Percentiles rank a stretch among this genome's conserved stretches.
These are phyloP conservation scores for Pythium monospermum DNA, from an alignment of 352 stramenopile genomes.

Conservation along the genomic window DNA sequence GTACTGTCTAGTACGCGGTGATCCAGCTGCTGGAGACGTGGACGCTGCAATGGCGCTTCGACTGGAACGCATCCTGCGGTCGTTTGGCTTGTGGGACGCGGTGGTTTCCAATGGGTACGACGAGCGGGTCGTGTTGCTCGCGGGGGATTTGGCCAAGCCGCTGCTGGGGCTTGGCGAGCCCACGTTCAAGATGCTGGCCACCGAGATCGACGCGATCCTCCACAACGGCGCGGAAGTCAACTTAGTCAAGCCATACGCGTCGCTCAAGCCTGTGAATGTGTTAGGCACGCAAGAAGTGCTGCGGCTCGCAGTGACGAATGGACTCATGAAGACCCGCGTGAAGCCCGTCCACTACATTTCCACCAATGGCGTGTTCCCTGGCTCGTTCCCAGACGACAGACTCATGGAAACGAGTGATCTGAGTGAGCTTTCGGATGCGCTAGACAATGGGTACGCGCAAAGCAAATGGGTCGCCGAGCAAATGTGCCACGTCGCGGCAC, in stretches of 20 bases:
- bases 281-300: conserved; percentile 88
- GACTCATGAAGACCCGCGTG: conserved; percentile 65
- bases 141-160: conserved; percentile 75
- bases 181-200: conserved; percentile 84
- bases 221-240: conserved; percentile 92
- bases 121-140: conserved; percentile 54
- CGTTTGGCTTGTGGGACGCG: conserved; percentile 48
- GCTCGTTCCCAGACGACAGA: conserved; percentile 21
- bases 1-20: conserved; percentile 79
- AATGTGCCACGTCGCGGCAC: conserved; percentile 72
- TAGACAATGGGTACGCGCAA: conserved; percentile 85
- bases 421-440: conserved; percentile 43
- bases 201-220: conserved; percentile 87
- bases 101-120: conserved; percentile 59
- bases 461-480: conserved; percentile 92
- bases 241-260: conserved; percentile 88
- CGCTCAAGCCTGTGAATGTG: conserved; percentile 86
- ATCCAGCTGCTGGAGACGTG: too few species aligned
- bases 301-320: conserved; percentile 79
- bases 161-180: conserved; percentile 76
- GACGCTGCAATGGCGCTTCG: conserved; percentile 45
- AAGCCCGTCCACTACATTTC: conserved; percentile 89
- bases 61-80: conserved; percentile 48
- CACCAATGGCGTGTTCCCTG: conserved; percentile 90
- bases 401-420: conserved; percentile 54